These are phyloP conservation scores for Talaromyces marneffei DNA, from an alignment of 2,329 filamentous ascomycete species.

Conservation along the genomic window DNA sequence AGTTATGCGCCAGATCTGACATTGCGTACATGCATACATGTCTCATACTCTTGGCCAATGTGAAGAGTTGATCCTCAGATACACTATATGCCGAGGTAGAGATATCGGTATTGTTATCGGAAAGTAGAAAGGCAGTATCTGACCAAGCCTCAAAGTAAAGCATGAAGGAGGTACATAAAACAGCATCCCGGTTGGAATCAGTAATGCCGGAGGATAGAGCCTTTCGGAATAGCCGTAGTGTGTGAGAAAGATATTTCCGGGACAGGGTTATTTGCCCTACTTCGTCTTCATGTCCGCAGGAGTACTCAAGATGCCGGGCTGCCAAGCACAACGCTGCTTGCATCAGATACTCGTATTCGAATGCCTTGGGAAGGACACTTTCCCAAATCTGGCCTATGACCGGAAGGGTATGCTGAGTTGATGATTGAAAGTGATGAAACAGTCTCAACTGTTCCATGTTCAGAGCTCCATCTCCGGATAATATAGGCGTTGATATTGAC, in stretches of 20 bases:
- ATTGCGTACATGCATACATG: constrained; percentile 1
- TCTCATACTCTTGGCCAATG: background rate
- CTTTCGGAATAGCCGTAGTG: constrained; percentile 5
- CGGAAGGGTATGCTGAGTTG: constrained; percentile 6
- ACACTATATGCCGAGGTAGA: background rate
- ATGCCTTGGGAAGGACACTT: constrained; percentile 5
- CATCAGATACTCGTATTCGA: constrained; percentile 12
- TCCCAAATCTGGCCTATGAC: constrained; percentile 6
- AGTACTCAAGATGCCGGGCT: constrained; percentile 6
- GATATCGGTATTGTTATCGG: background rate
- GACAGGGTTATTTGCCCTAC: background rate
- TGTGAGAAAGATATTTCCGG: constrained; percentile 2
- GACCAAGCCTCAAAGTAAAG: constrained; percentile 12
- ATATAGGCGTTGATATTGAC: background rate
- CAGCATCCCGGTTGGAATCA: constrained; percentile 1
- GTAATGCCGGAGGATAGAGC: background rate
- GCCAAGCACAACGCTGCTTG: constrained; percentile 9
- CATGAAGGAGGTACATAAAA: constrained; percentile 11
- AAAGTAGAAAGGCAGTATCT: background rate
- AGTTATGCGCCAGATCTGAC: background rate
- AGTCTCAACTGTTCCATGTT: constrained; percentile 10
- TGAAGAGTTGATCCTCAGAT: constrained; percentile 5
- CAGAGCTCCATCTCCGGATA: background rate
- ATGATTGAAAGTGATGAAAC: constrained; percentile 13
- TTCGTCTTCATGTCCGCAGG: background rate